Evolutionary conservation across 2,329 filamentous ascomycete genomes (phyloP).

Genomic region (Chaetomium globosum): DNA sequence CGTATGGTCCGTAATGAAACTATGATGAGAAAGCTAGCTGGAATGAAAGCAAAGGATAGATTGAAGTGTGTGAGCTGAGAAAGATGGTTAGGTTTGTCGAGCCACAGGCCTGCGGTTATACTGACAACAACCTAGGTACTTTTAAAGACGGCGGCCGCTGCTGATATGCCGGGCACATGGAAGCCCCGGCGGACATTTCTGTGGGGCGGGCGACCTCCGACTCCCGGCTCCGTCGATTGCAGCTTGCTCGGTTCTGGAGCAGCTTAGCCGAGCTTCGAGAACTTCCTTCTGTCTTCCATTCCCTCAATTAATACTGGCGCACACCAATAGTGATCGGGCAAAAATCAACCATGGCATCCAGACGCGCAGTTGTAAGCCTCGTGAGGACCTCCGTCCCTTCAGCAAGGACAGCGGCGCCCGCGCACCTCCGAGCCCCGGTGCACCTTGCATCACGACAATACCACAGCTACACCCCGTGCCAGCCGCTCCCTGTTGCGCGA

Average conservation of each 20-base stretch:
- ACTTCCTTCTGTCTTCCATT: not conserved
- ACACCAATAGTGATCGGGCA: not conserved
- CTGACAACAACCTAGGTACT: not conserved
- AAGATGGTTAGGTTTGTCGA: not conserved
- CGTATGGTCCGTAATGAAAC: constrained; percentile 4
- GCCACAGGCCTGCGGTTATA: not conserved
- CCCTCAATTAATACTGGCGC: not conserved
- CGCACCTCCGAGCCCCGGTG: not conserved
- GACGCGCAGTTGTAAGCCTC: constrained; percentile 16
- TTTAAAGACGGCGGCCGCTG: not conserved
- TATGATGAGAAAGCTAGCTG: not conserved
- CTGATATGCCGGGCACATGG: not conserved
- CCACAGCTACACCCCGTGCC: constrained; percentile 6
- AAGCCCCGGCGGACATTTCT: constrained; percentile 1
- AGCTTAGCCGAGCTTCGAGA: constrained; percentile 13
- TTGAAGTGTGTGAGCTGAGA: not conserved
- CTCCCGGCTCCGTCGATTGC: not conserved
- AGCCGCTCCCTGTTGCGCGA: not conserved
- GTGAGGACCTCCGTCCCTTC: constrained; percentile 3
- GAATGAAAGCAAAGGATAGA: not conserved
- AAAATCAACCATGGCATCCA: constrained; percentile 16
- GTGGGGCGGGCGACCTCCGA: constrained; percentile 20
- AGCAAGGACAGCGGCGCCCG: not conserved
- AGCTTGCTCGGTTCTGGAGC: constrained; percentile 9
- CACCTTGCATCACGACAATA: constrained; percentile 6